A percentile compares a stretch with the other conserved stretches of the same genome.
Evolutionary conservation across 768 basidiomycete genomes (phyloP).

Genomic region (Tylopilus sp.): DNA sequence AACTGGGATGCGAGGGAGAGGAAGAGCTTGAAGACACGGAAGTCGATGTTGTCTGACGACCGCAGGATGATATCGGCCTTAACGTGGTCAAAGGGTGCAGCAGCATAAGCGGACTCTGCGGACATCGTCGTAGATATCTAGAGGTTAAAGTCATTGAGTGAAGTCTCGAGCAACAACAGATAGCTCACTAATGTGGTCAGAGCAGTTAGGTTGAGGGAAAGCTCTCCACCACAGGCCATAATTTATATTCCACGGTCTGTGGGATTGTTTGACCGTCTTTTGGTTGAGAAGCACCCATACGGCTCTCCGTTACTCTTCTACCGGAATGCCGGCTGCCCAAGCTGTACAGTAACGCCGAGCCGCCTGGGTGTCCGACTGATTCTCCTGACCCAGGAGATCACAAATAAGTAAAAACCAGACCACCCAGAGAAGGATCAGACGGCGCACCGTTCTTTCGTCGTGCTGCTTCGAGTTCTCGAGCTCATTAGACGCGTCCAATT

Average conservation of each 20-base stretch:
- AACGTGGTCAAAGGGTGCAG: neutral
- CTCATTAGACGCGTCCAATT: too few species aligned
- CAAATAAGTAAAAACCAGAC: neutral
- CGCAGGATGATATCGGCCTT: neutral
- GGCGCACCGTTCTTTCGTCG: too few species aligned
- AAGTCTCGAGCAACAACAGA: neutral
- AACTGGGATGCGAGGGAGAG: neutral
- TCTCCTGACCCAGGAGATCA: neutral
- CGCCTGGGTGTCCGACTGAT: neutral
- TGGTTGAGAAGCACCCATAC: neutral
- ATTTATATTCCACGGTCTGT: neutral
- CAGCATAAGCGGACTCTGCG: neutral
- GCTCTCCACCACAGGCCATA: neutral
- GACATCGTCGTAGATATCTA: neutral
- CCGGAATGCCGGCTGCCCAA: neutral
- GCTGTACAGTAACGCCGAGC: neutral
- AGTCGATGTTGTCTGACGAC: neutral
- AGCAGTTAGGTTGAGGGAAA: neutral
- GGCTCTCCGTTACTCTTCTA: neutral
- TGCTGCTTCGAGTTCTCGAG: too few species aligned
- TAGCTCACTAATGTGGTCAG: neutral
- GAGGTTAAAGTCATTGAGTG: neutral
- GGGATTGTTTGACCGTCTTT: neutral
- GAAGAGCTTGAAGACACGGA: neutral
- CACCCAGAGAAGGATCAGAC: too few species aligned